Evolutionary conservation across 1,139 yeast genomes (phyloP).

Genomic region (Geotrichum carabidarum): DNA sequence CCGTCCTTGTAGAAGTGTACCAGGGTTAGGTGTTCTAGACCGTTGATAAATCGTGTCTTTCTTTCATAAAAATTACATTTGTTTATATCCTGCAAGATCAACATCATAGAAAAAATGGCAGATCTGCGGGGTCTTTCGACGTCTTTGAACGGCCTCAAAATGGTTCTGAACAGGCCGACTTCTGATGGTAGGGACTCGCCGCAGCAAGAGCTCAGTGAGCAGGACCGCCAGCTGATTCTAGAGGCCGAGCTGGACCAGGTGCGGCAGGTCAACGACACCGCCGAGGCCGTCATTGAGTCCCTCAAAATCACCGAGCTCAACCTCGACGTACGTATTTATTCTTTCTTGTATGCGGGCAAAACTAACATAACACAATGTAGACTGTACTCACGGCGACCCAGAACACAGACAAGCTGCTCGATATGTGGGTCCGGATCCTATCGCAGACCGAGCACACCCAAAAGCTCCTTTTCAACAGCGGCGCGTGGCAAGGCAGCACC

Average conservation of each 20-base stretch:
- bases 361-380: neutral
- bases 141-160: constrained; percentile 13
- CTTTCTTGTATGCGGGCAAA: neutral
- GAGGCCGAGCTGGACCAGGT: constrained; percentile 29
- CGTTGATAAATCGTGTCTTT: neutral
- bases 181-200: neutral
- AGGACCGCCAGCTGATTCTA: constrained; percentile 26
- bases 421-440: constrained; percentile 35
- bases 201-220: constrained; percentile 15
- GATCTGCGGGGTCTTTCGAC: constrained; percentile 11
- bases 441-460: constrained; percentile 39
- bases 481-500: constrained; percentile 35
- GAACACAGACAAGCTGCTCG: constrained; percentile 35
- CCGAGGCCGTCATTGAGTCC: constrained; percentile 27
- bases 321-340: constrained; percentile 20
- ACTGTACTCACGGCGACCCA: constrained; percentile 28
- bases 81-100: neutral
- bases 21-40: neutral
- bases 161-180: neutral
- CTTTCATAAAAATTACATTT: neutral
- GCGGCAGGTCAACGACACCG: constrained; percentile 26
- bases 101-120: constrained; percentile 3
- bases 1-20: neutral
- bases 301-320: constrained; percentile 27
- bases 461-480: constrained; percentile 28